Base-by-base conservation (phyloP, 306 rosid genomes). In the Prunus mongolica region DNA sequence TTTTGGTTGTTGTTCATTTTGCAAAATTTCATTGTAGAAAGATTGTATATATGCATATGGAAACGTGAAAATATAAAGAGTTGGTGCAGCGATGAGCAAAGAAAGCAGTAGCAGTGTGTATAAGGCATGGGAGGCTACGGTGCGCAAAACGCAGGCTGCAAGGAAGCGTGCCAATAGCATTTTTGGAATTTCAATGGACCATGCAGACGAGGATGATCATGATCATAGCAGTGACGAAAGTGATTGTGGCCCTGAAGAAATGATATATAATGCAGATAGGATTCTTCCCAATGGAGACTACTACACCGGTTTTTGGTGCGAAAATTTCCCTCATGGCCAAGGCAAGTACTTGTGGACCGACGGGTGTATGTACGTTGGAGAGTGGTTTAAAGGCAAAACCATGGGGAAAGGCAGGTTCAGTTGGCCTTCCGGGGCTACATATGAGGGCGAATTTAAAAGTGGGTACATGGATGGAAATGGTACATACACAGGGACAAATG, bases 121-220 rank as follows among this genome's bases (percentile, higher is more conserved):
- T 69, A 94, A 89, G 95, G 98, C 93, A 79, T 94, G 98, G 98
- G 97, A 94, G 78, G 93, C 93, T 44, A 94, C 98, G 2, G 71
- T 94, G 68, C 88, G 93, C 51, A 92, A 76, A 65, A 94, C 98
- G 3, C 91, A 87, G 16, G 96, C 96, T 6, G 96, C 98, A 0
- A 94, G 88, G 65, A 90, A 87, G 66, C 91, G 96, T 6, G 97
- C 98, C 10, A 92, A 94, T 65, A 90, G 89, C 85, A 82, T 91
- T 60, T 91, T 94, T 8, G 98, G 98, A 24, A 75, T 85, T 52
- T 57, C 85, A 0, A 54, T 87, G 7, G 75, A 80, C 34, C 67
- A 83, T 2, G 71, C 73, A 12, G 11, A 32, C 25, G 44, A 12
- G 0, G 34, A 64, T 22, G 82, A 70, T n/a, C 82, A 82, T 14